Evolutionary conservation across 768 basidiomycete species (phyloP), one percentile per base, ranked within the genome.

Genomic region (Ramaria rubella): DNA sequence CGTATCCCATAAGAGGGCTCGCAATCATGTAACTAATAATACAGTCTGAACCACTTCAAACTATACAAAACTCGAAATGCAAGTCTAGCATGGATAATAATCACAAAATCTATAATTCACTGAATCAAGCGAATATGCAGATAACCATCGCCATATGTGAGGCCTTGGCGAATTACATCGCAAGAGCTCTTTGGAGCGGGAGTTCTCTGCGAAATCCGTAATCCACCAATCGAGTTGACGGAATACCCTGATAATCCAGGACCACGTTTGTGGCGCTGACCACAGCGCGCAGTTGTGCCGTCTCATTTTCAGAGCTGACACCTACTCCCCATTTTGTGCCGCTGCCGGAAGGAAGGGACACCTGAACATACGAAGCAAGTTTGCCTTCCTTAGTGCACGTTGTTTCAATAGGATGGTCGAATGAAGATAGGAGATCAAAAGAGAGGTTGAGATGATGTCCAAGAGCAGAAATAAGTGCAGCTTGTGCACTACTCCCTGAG

Each of bases 401-500:
- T 15, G 44, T 11, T 24, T 31, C 90, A 55, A 96, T 82, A n/a
- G 87, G 80, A 70, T 98, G 94, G 65, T 98, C 94, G 4, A 83
- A 80, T 70, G 97, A 98, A 62, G 95, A 94, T 44, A 93, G 83
- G 59, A 99, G 77, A 30, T 85, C 80, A 58, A 95, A 76, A 65
- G 92, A 77, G 65, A 97, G 82, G 61, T 87, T 81, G 40, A 94
- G 79, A 66, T 94, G 83, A 0, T 77, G 81, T 58, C 81, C 80
- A 38, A 99, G 85, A 26, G 95, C 94, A 64, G 94, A 80, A 51
- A 98, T 76, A 61, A 98, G 78, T 30, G 95, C 86, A 14, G 95
- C 96, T 33, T 98, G 79, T 27, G 96, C 94, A 30, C 94, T 96
- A 69, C 96, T 97, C 23, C 96, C 96, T 60, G 90, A 86, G 49